These are phyloP conservation scores for Fusarium anguioides DNA, from an alignment of 2,329 filamentous ascomycete genomes.

Conservation along the genomic window DNA sequence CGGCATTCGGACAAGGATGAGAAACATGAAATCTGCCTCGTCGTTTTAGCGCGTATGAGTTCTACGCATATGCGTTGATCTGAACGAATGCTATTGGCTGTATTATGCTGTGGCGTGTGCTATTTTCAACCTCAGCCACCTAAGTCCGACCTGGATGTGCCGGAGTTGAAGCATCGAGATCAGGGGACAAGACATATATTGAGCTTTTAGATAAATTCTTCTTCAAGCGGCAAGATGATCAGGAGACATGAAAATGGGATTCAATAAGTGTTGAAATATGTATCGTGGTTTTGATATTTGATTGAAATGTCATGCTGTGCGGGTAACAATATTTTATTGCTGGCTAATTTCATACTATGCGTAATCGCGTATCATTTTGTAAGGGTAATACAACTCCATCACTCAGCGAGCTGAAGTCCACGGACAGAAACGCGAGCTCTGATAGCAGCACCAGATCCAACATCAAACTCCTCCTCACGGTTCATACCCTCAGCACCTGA, in stretches of 20 bases:
- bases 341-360: conserved; percentile 14
- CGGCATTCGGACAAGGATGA: accelerated
- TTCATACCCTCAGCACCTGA: conserved; percentile 24
- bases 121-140: background rate
- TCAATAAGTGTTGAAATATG: too few relatives aligned
- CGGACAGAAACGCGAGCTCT: conserved; percentile 37
- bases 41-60: background rate
- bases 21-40: background rate
- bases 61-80: background rate
- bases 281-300: too few relatives aligned
- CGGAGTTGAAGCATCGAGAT: background rate
- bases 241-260: too few relatives aligned
- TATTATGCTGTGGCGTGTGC: background rate
- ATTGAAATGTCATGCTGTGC: too few relatives aligned
- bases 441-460: conserved; percentile 34
- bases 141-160: background rate
- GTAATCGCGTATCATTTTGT: background rate
- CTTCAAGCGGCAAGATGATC: too few relatives aligned
- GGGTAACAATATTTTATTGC: background rate
- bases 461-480: conserved; percentile 31
- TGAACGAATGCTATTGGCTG: background rate
- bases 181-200: too few relatives aligned
- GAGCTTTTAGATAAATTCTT: too few relatives aligned
- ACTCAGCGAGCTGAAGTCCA: conserved; percentile 35
- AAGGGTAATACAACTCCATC: background rate